Evolutionary conservation across 352 stramenopile genomes (phyloP).

Genomic region (Phytophthora quininea): DNA sequence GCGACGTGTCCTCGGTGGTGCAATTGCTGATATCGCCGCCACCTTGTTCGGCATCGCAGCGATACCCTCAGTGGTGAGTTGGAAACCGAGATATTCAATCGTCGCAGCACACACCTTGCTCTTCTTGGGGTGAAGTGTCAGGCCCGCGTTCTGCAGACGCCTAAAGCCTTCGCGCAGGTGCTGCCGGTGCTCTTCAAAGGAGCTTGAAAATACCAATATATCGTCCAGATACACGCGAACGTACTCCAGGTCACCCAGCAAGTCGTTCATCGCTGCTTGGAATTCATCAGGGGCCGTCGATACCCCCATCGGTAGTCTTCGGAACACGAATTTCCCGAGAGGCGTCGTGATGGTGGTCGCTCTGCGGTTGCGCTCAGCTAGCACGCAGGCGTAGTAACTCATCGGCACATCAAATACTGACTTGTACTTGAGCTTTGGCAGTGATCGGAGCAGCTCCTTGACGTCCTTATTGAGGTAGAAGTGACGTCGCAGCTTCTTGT

Average conservation of each 20-base stretch:
- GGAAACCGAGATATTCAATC: conserved; percentile 11
- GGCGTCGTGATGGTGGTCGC: not conserved
- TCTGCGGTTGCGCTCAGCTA: not conserved
- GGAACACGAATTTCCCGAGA: not conserved
- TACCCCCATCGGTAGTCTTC: not conserved
- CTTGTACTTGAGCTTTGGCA: not conserved
- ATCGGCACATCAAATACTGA: not conserved
- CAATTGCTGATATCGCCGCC: not conserved
- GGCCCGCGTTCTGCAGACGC: not conserved
- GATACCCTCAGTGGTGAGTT: not conserved
- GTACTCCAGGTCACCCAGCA: not conserved
- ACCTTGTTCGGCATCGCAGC: conserved; percentile 12
- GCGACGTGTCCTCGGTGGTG: not conserved
- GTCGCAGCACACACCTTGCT: conserved; percentile 6
- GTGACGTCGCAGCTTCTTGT: not conserved
- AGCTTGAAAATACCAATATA: not conserved
- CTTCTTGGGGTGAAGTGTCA: conserved; percentile 7
- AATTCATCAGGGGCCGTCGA: not conserved
- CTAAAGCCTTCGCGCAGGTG: conserved; percentile 3
- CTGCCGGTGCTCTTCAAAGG: conserved; percentile 4
- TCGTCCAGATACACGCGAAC: not conserved
- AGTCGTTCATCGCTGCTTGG: not conserved
- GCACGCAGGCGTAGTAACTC: not conserved
- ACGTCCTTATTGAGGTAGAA: conserved; percentile 2
- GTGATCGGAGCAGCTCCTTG: not conserved